Conservation (phyloP, 371 early-diverging fungal species). For the Mortierella sp. region DNA sequence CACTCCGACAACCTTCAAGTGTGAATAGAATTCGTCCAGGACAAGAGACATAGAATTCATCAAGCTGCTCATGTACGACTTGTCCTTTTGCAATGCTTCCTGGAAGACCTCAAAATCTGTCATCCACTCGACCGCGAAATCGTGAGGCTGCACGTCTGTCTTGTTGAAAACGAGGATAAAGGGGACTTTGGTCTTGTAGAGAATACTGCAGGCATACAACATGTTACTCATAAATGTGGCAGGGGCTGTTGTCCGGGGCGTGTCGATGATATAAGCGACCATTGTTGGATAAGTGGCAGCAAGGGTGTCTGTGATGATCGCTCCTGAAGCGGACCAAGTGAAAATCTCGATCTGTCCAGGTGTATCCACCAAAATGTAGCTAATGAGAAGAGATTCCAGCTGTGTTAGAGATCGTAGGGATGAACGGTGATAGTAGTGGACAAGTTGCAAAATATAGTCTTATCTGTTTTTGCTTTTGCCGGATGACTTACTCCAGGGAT, state of each 20-base stretch:
- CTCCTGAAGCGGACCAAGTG: constrained; percentile 99
- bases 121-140: constrained; percentile 97
- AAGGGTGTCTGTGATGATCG: constrained; percentile 96
- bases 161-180: constrained; percentile 98
- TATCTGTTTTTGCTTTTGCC: not conserved
- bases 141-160: constrained; percentile 91
- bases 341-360: constrained; percentile 99
- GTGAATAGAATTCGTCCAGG: constrained; percentile 98
- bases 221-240: constrained; percentile 99
- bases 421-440: not conserved
- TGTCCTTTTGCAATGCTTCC: constrained; percentile 78
- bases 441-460: constrained; percentile 4
- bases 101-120: constrained; percentile 96
- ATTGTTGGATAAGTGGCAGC: constrained; percentile 94
- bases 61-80: constrained; percentile 90
- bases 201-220: constrained; percentile 98
- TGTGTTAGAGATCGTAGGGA: too few species aligned
- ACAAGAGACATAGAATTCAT: constrained; percentile 96
- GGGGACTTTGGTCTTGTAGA: constrained; percentile 96
- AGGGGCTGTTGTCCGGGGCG: constrained; percentile 91
- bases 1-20: constrained; percentile 89
- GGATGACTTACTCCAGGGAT: constrained; percentile 71
- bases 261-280: constrained; percentile 97
- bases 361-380: constrained; percentile 96
- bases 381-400: constrained; percentile 29